Conservation (phyloP, 257 asterid genomes). For the Solanum okadae region DNA sequence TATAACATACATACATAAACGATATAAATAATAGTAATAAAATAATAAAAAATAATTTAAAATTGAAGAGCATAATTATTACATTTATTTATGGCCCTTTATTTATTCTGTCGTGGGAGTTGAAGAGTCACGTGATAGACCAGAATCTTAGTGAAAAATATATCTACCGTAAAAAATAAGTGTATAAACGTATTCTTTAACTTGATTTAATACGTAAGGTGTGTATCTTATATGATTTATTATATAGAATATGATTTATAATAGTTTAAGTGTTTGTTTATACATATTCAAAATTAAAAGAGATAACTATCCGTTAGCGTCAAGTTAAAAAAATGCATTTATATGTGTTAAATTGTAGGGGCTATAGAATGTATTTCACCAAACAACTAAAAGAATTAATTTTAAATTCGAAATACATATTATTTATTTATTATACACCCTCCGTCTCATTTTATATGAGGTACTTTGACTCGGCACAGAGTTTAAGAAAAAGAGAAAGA, state of each 20-base stretch:
- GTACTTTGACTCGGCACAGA: no score
- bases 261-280: no score
- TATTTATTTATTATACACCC: background rate
- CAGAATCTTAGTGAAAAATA: background rate
- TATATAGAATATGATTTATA: no score
- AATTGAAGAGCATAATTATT: background rate
- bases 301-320: accelerated
- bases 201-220: no score
- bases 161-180: no score
- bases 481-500: no score
- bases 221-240: no score
- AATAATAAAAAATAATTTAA: background rate
- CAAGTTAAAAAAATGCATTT: no score
- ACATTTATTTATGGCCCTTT: background rate
- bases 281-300: no score
- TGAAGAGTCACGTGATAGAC: background rate
- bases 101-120: background rate
- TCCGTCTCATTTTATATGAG: no score
- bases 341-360: background rate
- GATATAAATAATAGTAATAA: background rate
- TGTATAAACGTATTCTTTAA: no score
- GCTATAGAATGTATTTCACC: background rate
- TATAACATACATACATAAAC: background rate
- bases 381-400: background rate
- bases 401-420: background rate